phyloP scores from a whole-genome alignment of 768 basidiomycete species.

The Lyophyllum shimeji region DNA sequence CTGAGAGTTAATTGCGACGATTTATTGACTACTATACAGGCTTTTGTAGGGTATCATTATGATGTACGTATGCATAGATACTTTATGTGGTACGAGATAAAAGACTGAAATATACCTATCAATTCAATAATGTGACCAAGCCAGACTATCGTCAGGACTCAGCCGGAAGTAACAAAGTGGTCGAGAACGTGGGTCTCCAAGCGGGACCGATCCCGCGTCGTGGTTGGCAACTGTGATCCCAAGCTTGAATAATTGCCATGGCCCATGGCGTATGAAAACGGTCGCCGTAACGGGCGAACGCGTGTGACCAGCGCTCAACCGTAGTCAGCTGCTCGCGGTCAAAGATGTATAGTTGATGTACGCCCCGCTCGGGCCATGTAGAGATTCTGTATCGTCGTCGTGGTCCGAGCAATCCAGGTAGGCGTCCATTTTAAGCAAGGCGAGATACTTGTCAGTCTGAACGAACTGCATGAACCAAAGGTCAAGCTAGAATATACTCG shows the following conservation, averaged over 20 bases:
- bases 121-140: too few species aligned
- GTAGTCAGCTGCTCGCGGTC: slow-evolving; percentile 4
- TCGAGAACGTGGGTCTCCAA: background rate
- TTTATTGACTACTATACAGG: background rate
- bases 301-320: background rate
- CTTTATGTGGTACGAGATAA: background rate
- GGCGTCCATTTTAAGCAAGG: slow-evolving; percentile 5
- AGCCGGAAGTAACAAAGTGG: background rate
- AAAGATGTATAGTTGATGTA: slow-evolving; percentile 10
- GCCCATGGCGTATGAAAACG: too few species aligned
- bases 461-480: slow-evolving; percentile 4
- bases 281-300: too few species aligned
- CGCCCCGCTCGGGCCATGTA: background rate
- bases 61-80: background rate
- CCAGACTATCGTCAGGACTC: background rate
- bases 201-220: background rate
- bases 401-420: background rate
- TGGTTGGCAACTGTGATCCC: background rate
- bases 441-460: slow-evolving; percentile 10
- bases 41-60: background rate
- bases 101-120: background rate
- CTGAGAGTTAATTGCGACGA: background rate
- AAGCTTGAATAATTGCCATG: too few species aligned
- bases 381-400: background rate
- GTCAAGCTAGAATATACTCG: background rate